Percentiles rank a stretch among this genome's conserved stretches.
Evolutionary conservation across 2,329 filamentous ascomycete genomes (phyloP).

Genomic region (Colletotrichum magnum): DNA sequence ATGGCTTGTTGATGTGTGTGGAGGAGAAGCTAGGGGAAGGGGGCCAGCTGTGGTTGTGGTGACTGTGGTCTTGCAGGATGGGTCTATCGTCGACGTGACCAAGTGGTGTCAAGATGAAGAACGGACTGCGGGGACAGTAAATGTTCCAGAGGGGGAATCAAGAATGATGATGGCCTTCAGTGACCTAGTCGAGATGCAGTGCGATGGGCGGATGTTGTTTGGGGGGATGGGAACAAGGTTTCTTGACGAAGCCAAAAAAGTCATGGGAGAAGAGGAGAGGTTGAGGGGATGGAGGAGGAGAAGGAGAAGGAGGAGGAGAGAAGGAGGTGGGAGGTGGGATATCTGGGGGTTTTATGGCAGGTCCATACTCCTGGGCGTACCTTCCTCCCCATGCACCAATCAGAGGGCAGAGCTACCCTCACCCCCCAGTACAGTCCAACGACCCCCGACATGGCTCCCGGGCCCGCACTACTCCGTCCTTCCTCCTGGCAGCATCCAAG

Average conservation of each 20-base stretch:
- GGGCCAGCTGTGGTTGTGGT: too few relatives aligned
- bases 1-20: neutral
- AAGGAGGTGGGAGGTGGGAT: slow-evolving; percentile 38
- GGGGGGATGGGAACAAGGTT: slow-evolving; percentile 3
- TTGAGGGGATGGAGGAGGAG: neutral
- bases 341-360: slow-evolving; percentile 38
- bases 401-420: slow-evolving; percentile 16
- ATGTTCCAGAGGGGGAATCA: slow-evolving; percentile 8
- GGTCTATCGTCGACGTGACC: neutral
- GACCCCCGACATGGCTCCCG: slow-evolving; percentile 16
- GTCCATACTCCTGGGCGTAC: slow-evolving; percentile 14
- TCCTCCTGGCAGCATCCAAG: slow-evolving; percentile 8
- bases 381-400: slow-evolving; percentile 38
- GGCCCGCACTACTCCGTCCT: slow-evolving; percentile 15
- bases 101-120: neutral
- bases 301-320: slow-evolving; percentile 3
- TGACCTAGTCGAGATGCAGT: slow-evolving; percentile 10
- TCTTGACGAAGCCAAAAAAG: slow-evolving; percentile 19
- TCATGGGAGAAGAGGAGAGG: slow-evolving; percentile 24
- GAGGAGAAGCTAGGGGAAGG: neutral
- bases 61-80: neutral
- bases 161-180: neutral
- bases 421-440: slow-evolving; percentile 15
- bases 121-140: neutral
- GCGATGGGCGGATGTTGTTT: slow-evolving; percentile 16